Evolutionary conservation across 176 grass and related monocot genomes (phyloP), one percentile per base, ranked within the genome.

Genomic region (Musa itinerans): DNA sequence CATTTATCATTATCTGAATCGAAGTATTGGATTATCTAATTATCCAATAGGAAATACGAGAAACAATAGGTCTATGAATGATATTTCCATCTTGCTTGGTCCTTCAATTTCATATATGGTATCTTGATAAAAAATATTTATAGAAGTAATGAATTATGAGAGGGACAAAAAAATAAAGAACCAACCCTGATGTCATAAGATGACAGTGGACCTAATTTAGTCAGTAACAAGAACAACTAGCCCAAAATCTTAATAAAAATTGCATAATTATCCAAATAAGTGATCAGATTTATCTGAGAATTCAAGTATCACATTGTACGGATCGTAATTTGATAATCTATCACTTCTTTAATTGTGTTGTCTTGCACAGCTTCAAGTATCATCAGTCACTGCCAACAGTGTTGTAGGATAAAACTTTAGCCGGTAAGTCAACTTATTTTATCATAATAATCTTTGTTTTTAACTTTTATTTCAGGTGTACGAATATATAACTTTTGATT

Each of bases 391-490:
- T 65, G 12, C 13, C 25, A 68, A 68, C 12, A 68, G 25, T 57
- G 56, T 55, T 10, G 17, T 53, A 27, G 21, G 52, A 6, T 74
- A 29, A 79, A 62, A 63, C 25, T 16, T 81, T 54, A 56, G 66
- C 34, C 19, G n/a, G 68, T 2, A 11, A 17, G 34, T 43, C 57
- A 50, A 50, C 43, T 16, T 70, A 9, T 19, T 50, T 8, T 70
- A 11, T 70, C 50, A n/a, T 12, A 12, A 50, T 72, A 7, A n/a
- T 15, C 29, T 43, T 54, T 3, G n/a, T 11, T 50, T 9, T 61
- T 73, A 17, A 52, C 0, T 52, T 58, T 77, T 77, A 6, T 85
- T 78, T 71, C 85, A 97, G 93, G 93, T 97, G 53, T 97, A 97
- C 50, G 93, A 92, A 54, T 85, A 83, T 73, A 83, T 87, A 76